Percentiles rank a stretch among this genome's conserved stretches.
Conservation (phyloP, 257 asterid genomes). For the Agastache rugosa region DNA sequence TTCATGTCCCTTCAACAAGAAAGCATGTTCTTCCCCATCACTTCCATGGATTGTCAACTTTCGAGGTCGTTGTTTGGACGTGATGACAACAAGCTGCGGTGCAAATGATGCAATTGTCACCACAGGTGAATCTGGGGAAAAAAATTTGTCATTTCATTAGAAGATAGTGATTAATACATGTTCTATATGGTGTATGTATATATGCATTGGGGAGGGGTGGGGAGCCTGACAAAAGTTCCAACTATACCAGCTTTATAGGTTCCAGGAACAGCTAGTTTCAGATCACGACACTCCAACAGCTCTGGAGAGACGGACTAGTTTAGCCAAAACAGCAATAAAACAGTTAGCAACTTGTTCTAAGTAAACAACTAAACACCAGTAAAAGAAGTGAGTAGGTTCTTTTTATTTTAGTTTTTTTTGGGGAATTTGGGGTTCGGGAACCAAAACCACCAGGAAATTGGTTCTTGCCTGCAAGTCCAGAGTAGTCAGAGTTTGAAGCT, state of each 20-base stretch:
- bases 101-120: constrained; percentile 94
- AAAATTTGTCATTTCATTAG: constrained; percentile 18
- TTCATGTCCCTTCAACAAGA: constrained; percentile 96
- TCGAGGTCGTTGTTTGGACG: constrained; percentile 98
- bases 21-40: constrained; percentile 97
- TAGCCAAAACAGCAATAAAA: constrained; percentile 31
- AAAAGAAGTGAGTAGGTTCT: background rate
- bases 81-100: constrained; percentile 96
- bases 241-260: constrained; percentile 87
- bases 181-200: background rate
- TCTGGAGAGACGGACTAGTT: constrained; percentile 95
- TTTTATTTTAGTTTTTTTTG: background rate
- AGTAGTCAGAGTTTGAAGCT: constrained; percentile 92
- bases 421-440: too few relatives aligned
- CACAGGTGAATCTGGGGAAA: constrained; percentile 75
- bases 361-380: background rate
- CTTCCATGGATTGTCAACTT: constrained; percentile 95
- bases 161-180: background rate
- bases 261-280: constrained; percentile 98
- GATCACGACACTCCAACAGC: constrained; percentile 82
- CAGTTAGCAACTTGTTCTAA: background rate
- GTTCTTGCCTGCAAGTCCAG: constrained; percentile 91
- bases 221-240: constrained; percentile 12
- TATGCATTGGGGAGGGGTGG: background rate
- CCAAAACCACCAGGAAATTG: constrained; percentile 8